A percentile compares a stretch with the other conserved stretches of the same genome.
Evolutionary conservation across 2,329 filamentous ascomycete genomes (phyloP).

Genomic region (Penicillium sp.): DNA sequence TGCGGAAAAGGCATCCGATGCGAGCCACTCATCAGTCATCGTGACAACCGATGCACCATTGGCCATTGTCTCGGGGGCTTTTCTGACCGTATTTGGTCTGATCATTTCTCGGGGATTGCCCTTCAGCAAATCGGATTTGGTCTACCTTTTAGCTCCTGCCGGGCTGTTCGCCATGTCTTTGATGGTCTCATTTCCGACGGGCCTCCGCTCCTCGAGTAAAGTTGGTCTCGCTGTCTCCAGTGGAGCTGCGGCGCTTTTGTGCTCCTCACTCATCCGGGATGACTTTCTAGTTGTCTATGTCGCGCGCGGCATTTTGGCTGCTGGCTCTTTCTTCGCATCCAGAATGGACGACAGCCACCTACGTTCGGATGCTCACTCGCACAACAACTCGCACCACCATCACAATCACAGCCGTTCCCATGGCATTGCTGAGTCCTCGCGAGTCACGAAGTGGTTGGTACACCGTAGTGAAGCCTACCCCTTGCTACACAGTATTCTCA

Average conservation of each 20-base stretch:
- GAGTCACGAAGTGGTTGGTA: conserved; percentile 71
- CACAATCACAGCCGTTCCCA: conserved; percentile 29
- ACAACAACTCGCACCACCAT: conserved; percentile 30
- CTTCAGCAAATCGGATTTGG: conserved; percentile 22
- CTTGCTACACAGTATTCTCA: conserved; percentile 78
- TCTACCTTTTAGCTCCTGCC: conserved; percentile 24
- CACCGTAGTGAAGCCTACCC: conserved; percentile 68
- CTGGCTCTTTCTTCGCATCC: conserved; percentile 32
- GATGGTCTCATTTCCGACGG: conserved; percentile 21
- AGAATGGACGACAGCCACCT: conserved; percentile 34
- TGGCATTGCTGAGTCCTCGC: conserved; percentile 54
- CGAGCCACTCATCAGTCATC: conserved; percentile 9
- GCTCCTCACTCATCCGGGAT: conserved; percentile 28
- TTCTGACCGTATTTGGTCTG: conserved; percentile 24
- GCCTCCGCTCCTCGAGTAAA: conserved; percentile 32
- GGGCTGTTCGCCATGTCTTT: conserved; percentile 30
- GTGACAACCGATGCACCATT: conserved; percentile 28
- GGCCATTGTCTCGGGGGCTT: conserved; percentile 28
- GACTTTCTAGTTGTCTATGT: conserved; percentile 29
- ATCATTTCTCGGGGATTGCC: conserved; percentile 23
- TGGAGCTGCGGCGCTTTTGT: conserved; percentile 29
- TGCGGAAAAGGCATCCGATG: conserved; percentile 14
- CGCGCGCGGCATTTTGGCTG: conserved; percentile 27
- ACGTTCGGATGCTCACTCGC: conserved; percentile 30
- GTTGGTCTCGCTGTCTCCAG: conserved; percentile 30